phyloP scores from a whole-genome alignment of 345 rosid species.

The Gossypium anomalum region DNA sequence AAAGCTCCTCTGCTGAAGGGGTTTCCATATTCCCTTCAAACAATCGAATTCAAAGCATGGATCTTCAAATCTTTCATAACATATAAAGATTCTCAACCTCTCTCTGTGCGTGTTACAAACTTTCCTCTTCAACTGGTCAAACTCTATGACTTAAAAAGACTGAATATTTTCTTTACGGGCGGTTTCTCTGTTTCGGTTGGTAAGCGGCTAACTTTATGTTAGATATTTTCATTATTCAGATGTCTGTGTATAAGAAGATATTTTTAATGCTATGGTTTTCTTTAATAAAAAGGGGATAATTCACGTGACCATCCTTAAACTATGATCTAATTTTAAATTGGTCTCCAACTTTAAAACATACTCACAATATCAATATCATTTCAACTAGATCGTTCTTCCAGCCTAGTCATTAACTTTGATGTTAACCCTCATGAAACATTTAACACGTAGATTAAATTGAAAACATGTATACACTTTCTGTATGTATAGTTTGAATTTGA shows the following conservation, averaged over 20 bases:
- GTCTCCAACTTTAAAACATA: too few relatives aligned
- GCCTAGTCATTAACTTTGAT: too few relatives aligned
- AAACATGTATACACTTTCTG: too few relatives aligned
- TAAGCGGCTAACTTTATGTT: neutral
- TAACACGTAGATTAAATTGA: too few relatives aligned
- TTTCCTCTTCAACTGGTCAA: neutral
- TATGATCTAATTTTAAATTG: too few relatives aligned
- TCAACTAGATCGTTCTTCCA: too few relatives aligned
- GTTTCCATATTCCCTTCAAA: constrained; percentile 36
- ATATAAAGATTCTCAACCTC: neutral
- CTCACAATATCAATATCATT: too few relatives aligned
- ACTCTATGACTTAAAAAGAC: neutral
- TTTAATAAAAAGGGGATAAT: too few relatives aligned
- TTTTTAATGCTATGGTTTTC: neutral
- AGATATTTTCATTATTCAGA: neutral
- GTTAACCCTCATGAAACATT: too few relatives aligned
- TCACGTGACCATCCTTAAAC: too few relatives aligned
- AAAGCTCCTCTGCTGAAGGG: constrained; percentile 70
- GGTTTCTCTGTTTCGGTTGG: neutral
- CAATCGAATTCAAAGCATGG: constrained; percentile 6
- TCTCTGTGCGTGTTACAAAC: constrained; percentile 3
- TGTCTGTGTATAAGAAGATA: neutral
- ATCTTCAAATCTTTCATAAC: neutral
- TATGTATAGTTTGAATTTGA: too few relatives aligned
- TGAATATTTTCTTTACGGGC: neutral